Evolutionary conservation across 2,329 filamentous ascomycete species (phyloP), one percentile per base, ranked within the genome.

Genomic region (Colletotrichum neosansevieriae): DNA sequence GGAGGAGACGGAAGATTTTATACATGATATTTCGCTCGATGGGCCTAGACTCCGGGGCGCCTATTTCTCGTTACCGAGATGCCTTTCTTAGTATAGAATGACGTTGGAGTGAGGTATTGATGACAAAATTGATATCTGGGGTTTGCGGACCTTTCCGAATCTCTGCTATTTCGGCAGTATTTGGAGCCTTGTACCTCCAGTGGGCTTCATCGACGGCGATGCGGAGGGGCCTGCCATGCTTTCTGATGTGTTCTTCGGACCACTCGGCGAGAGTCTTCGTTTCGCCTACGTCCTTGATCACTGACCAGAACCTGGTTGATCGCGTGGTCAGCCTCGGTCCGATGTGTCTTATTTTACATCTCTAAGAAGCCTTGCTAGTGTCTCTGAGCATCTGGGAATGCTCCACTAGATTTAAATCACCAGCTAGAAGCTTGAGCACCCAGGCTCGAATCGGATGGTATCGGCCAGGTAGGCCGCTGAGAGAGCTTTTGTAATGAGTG

Each of bases 1-100:
- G 79, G 24, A 86, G 77, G 1, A 87, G 79, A 6, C 80, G 79
- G 5, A 44, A n/a, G 3, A 34, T 32, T 9, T 53, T 50, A 1
- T 63, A 11, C 2, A 67, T 24, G n/a, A 67, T 67, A 11, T 62
- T 40, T 9, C 3, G 32, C 32, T 67, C 59, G n/a, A 11, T 15
- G 6, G 45, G 53, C 2, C 42, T 13, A 6, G 51, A 34, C 10
- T 36, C 64, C 1, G 17, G 17, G 11, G n/a, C 7, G 17, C 12
- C 58, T 63, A 19, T 15, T 13, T 45, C 12, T n/a, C 19, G 42
- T 45, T n/a, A 45, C 2, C 19, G 5, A 19, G n/a, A n/a, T n/a
- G 42, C 11, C 13, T n/a, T 44, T n/a, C n/a, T 7, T 44, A 15
- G 6, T 7, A 44, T 29, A 44, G 17, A 29, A 3, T 29, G 17